phyloP scores from a whole-genome alignment of 2,329 filamentous ascomycete species.

The Penicillium sp. region DNA sequence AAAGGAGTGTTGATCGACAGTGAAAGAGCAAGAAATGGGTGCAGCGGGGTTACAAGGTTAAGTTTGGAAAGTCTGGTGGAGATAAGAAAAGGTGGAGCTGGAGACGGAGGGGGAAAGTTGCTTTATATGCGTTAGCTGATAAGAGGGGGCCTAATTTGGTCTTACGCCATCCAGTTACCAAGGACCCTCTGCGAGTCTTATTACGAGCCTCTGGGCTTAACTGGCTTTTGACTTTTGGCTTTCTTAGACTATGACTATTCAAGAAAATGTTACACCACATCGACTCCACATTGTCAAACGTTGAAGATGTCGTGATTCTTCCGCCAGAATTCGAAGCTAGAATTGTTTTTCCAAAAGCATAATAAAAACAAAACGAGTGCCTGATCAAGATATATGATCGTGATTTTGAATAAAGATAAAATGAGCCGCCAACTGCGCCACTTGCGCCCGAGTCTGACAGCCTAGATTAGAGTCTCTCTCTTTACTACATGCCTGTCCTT shows the following conservation, averaged over 20 bases:
- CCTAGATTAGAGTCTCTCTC: neutral
- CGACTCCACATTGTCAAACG: slow-evolving; percentile 1
- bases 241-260: neutral
- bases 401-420: neutral
- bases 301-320: slow-evolving; percentile 9
- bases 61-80: slow-evolving; percentile 7
- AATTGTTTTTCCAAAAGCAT: neutral
- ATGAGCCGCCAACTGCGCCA: neutral
- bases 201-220: neutral
- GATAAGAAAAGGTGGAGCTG: slow-evolving; percentile 10
- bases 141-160: slow-evolving; percentile 10
- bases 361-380: neutral
- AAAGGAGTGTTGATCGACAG: neutral
- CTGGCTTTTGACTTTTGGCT: neutral
- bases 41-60: slow-evolving; percentile 2
- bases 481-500: neutral
- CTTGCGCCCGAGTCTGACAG: neutral
- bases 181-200: slow-evolving; percentile 4
- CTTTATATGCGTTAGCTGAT: slow-evolving; percentile 10
- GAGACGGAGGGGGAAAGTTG: slow-evolving; percentile 10
- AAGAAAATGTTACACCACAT: slow-evolving; percentile 7
- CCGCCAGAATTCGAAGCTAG: neutral
- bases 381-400: neutral
- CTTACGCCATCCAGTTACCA: slow-evolving; percentile 16
- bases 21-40: neutral